Base-by-base conservation (phyloP, 208 protist species). In the Acanthamoeba sp. region DNA sequence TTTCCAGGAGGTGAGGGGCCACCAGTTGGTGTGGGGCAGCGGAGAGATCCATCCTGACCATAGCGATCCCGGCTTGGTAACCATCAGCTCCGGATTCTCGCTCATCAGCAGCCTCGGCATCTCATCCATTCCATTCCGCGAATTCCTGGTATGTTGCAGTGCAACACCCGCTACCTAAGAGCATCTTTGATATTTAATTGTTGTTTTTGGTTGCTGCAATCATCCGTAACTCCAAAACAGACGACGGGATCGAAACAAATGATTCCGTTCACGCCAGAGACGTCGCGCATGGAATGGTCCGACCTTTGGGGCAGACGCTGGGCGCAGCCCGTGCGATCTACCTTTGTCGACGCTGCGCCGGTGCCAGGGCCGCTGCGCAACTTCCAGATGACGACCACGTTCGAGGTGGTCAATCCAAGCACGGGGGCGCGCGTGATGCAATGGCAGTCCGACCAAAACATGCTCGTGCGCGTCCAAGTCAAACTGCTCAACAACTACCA, bases 401-500 rank as follows among this genome's bases (percentile, higher is more conserved):
- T 94, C 94, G 85, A 95, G 94, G 27, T 95, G 42, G 2, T 95
- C 24, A 16, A 95, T 10, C 55, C 38, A 4, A n/a, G 1, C 27
- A 57, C 90, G 9, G 42, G 42, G n/a, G 32, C 6, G 1, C 71
- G 93, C 16, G 9, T 57, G 14, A 0, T 95, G 14, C 40, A 94
- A 0, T 95, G 94, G 94, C 87, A 52, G 4, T 93, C 50, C 45
- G 94, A 95, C 93, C 71, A 95, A 20, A 22, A 80, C 27, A 1
- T 95, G 3, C 12, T 90, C 16, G 64, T 95, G 36, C 27, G 42
- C 40, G 64, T 36, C n/a, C 45, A 95, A 1, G 40, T 95, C 85
- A 95, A 95, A 10, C 6, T 95, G 55, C 62, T 95, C 36, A 95
- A 95, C 91, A 95, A 95, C 94, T 95, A 95, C 71, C 14, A 57